Evolutionary conservation across 371 early-diverging fungal genomes (phyloP).

Genomic region (Mortierella polycephala): DNA sequence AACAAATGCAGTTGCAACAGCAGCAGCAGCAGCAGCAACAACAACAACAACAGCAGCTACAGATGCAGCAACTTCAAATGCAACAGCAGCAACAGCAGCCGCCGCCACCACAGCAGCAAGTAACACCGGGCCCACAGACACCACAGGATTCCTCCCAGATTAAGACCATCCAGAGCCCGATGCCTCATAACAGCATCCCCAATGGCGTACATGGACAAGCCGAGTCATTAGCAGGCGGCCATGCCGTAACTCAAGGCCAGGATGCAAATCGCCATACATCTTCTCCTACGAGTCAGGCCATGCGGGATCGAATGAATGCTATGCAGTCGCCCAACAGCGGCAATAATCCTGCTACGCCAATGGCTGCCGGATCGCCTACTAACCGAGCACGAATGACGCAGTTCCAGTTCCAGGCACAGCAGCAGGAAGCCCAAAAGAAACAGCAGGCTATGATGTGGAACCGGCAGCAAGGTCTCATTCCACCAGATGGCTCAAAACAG

Average conservation of each 20-base stretch:
- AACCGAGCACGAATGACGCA: slow-evolving; percentile 24
- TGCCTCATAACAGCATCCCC: slow-evolving; percentile 32
- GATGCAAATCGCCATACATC: slow-evolving; percentile 21
- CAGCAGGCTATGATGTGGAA: slow-evolving; percentile 24
- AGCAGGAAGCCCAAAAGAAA: slow-evolving; percentile 31
- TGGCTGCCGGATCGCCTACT: slow-evolving; percentile 30
- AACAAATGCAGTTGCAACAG: slow-evolving; percentile 14
- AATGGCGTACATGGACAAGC: slow-evolving; percentile 29
- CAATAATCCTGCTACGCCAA: slow-evolving; percentile 21
- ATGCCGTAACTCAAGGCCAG: slow-evolving; percentile 5
- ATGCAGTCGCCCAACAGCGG: slow-evolving; percentile 30
- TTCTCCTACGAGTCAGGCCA: slow-evolving; percentile 31
- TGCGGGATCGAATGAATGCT: slow-evolving; percentile 29
- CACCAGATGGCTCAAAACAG: slow-evolving; percentile 7
- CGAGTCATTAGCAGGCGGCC: slow-evolving; percentile 12
- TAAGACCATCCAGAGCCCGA: slow-evolving; percentile 34
- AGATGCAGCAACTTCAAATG: slow-evolving; percentile 20
- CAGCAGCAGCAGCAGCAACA: slow-evolving; percentile 15
- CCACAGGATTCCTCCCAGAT: slow-evolving; percentile 43
- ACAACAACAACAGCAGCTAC: slow-evolving; percentile 15
- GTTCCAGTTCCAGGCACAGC: slow-evolving; percentile 1
- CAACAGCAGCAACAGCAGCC: slow-evolving; percentile 36
- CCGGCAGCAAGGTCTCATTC: slow-evolving; percentile 16
- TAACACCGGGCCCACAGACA: slow-evolving; percentile 39
- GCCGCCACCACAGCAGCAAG: slow-evolving; percentile 26